Percentiles rank a stretch among this genome's conserved stretches.
phyloP scores from a whole-genome alignment of 805 yeast genomes.

The Candida namnaoensis region DNA sequence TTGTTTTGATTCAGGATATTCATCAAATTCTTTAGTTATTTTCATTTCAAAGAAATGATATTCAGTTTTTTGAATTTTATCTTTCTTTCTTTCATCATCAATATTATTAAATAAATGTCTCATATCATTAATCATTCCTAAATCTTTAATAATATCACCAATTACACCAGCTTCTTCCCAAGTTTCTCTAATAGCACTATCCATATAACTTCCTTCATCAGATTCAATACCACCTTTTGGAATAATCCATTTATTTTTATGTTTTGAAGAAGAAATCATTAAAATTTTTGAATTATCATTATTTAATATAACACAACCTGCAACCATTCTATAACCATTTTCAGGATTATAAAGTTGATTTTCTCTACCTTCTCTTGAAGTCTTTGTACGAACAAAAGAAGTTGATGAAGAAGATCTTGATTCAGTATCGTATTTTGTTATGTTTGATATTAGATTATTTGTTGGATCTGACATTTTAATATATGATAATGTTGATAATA shows the following conservation, averaged over 20 bases:
- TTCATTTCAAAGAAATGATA: slow-evolving; percentile 81
- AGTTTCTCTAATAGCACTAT: slow-evolving; percentile 69
- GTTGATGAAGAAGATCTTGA: slow-evolving; percentile 17
- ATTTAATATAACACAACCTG: slow-evolving; percentile 81
- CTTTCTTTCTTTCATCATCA: slow-evolving; percentile 12
- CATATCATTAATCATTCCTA: slow-evolving; percentile 63
- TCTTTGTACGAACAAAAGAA: background rate
- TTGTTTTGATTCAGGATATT: slow-evolving; percentile 67
- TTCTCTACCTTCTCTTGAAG: slow-evolving; percentile 24
- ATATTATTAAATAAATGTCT: slow-evolving; percentile 33
- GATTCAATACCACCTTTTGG: slow-evolving; percentile 95
- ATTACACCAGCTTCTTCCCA: slow-evolving; percentile 97
- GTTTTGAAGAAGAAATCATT: slow-evolving; percentile 69
- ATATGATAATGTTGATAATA: no score
- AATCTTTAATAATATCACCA: slow-evolving; percentile 45
- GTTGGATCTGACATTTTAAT: no score
- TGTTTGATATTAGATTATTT: no score
- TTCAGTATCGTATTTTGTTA: slow-evolving; percentile 1
- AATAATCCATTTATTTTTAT: slow-evolving; percentile 68
- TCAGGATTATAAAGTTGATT: slow-evolving; percentile 40
- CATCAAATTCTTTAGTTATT: slow-evolving; percentile 42
- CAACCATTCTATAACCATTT: slow-evolving; percentile 80
- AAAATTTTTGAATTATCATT: slow-evolving; percentile 51
- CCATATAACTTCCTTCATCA: slow-evolving; percentile 49
- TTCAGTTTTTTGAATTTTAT: slow-evolving; percentile 60